Conservation (phyloP, 1,284 basidiomycete genomes). For the Trametes versicolor region DNA sequence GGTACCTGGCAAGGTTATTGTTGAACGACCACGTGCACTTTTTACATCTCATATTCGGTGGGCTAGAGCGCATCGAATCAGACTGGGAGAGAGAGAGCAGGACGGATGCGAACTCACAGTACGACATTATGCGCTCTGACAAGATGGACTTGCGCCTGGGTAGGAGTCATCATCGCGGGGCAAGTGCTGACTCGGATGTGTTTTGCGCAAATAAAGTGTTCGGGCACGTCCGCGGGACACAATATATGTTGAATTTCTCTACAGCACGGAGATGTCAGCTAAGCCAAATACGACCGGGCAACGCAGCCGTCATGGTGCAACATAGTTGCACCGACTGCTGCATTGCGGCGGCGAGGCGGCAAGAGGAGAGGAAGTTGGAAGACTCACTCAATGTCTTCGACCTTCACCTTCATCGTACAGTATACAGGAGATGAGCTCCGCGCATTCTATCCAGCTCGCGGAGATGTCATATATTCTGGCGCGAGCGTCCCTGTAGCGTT, state of each 20-base stretch:
- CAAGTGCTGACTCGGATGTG: not conserved
- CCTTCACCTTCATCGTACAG: not conserved
- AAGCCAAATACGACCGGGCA: not conserved
- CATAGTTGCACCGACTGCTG: no score
- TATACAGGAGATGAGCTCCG: slow-evolving; percentile 13
- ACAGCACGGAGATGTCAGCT: not conserved
- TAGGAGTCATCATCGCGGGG: not conserved
- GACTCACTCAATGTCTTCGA: not conserved
- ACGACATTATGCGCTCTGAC: not conserved
- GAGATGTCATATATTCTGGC: slow-evolving; percentile 20
- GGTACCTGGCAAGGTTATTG: slow-evolving; percentile 8
- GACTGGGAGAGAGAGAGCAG: not conserved
- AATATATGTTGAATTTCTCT: not conserved
- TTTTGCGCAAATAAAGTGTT: not conserved
- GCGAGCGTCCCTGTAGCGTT: slow-evolving; percentile 24
- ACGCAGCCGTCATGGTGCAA: not conserved
- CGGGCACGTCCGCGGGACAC: not conserved
- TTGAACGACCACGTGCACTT: slow-evolving; percentile 23
- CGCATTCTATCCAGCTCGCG: slow-evolving; percentile 14
- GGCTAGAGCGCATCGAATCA: not conserved
- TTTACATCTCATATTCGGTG: slow-evolving; percentile 4
- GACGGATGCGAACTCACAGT: not conserved
- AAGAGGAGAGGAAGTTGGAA: not conserved
- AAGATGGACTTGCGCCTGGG: not conserved
- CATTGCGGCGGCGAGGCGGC: not conserved